Evolutionary conservation across 305 asterid species (phyloP).

Genomic region (Fraxinus velutina): DNA sequence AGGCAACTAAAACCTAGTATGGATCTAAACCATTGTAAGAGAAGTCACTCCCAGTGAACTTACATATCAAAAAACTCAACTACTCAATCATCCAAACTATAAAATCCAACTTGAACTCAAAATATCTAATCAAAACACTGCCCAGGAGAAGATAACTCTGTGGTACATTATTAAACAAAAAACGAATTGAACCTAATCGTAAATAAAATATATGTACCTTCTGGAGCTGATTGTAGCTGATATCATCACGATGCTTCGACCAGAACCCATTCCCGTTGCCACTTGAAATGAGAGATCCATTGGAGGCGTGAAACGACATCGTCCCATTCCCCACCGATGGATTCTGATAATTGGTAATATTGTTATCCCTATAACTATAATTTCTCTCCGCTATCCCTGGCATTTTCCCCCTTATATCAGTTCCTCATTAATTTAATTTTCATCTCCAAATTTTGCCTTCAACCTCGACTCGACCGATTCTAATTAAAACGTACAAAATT

Average conservation of each 20-base stretch:
- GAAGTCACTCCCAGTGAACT: conserved; percentile 15
- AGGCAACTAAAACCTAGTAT: conserved; percentile 7
- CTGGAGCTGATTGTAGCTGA: conserved; percentile 75
- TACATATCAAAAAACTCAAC: conserved; percentile 17
- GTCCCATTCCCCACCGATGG: conserved; percentile 41
- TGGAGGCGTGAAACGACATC: conserved; percentile 33
- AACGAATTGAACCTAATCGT: conserved; percentile 18
- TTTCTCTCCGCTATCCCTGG: conserved; percentile 63
- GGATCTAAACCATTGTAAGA: conserved; percentile 19
- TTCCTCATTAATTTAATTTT: conserved; percentile 34
- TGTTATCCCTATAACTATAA: conserved; percentile 30
- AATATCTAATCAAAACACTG: conserved; percentile 15
- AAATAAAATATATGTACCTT: conserved; percentile 48
- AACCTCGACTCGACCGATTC: conserved; percentile 24
- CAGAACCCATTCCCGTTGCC: conserved; percentile 53
- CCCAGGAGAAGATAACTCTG: conserved; percentile 22
- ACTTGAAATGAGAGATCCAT: conserved; percentile 41
- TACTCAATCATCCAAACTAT: conserved; percentile 11
- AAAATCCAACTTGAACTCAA: conserved; percentile 25
- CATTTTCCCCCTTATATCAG: conserved; percentile 45
- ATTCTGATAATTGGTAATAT: conserved; percentile 29
- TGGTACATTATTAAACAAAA: background rate
- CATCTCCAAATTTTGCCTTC: conserved; percentile 29
- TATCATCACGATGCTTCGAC: conserved; percentile 66
- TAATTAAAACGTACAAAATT: background rate